Evolutionary conservation across 495 filamentous ascomycete genomes (phyloP).

Genomic region (Penicillium canescens): DNA sequence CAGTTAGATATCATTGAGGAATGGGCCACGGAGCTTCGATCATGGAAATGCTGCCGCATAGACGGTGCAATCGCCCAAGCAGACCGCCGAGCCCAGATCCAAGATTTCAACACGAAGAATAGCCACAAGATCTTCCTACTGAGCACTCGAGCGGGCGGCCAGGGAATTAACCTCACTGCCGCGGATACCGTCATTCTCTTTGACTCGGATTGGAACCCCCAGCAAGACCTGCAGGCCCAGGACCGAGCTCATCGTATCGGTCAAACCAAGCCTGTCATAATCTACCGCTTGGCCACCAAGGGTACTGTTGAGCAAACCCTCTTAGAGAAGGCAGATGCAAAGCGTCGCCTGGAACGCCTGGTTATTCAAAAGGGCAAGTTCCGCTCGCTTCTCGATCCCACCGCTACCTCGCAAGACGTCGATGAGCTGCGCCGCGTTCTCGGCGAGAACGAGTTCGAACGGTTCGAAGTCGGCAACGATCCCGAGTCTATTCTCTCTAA

Average conservation of each 20-base stretch:
- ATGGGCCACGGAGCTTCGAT: slow-evolving; percentile 70
- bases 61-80: slow-evolving; percentile 83
- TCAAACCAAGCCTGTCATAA: slow-evolving; percentile 85
- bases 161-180: slow-evolving; percentile 84
- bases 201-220: slow-evolving; percentile 94
- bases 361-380: slow-evolving; percentile 92
- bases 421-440: slow-evolving; percentile 48
- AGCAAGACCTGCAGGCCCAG: slow-evolving; percentile 94
- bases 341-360: slow-evolving; percentile 90
- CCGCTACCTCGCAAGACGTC: slow-evolving; percentile 32
- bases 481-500: slow-evolving; percentile 67
- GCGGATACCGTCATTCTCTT: slow-evolving; percentile 76
- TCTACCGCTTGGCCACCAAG: slow-evolving; percentile 94
- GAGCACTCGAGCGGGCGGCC: slow-evolving; percentile 86
- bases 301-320: slow-evolving; percentile 90
- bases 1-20: slow-evolving; percentile 89
- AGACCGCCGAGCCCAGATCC: slow-evolving; percentile 81
- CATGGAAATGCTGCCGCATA: slow-evolving; percentile 84
- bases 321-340: slow-evolving; percentile 85
- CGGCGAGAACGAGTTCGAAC: slow-evolving; percentile 54
- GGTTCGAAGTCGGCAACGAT: slow-evolving; percentile 54
- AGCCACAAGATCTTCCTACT: slow-evolving; percentile 80
- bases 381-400: slow-evolving; percentile 52
- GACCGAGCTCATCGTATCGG: slow-evolving; percentile 95
- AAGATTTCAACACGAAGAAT: slow-evolving; percentile 75